A percentile compares a stretch with the other conserved stretches of the same genome.
Conservation (phyloP, 2,329 filamentous ascomycete species). For the Trichoderma koningii region DNA sequence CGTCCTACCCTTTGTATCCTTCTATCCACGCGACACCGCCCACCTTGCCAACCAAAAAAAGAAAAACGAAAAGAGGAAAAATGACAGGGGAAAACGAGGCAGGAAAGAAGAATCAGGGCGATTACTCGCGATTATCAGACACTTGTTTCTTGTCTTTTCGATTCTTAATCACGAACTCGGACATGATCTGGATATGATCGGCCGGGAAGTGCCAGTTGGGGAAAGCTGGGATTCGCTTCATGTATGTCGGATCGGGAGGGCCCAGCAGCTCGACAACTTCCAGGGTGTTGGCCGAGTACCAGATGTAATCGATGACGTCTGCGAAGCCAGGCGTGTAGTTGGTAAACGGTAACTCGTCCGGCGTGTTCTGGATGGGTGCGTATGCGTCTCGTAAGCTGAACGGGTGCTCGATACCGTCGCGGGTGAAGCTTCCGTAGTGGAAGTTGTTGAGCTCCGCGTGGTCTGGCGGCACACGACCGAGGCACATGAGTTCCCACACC, state of each 20-base stretch:
- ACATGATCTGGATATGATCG: conserved; percentile 87
- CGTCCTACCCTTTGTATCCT: conserved; percentile 26
- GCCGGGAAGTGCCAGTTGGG: conserved; percentile 94
- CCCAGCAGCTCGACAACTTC: conserved; percentile 83
- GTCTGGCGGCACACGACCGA: conserved; percentile 74
- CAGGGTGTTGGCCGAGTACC: conserved; percentile 90
- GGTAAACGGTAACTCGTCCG: conserved; percentile 85
- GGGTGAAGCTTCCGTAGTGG: conserved; percentile 91
- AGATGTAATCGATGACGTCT: conserved; percentile 94
- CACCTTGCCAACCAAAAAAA: conserved; percentile 38
- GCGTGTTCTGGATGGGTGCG: conserved; percentile 75
- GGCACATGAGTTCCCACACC: conserved; percentile 85
- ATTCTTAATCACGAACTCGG: conserved; percentile 85
- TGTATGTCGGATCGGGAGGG: conserved; percentile 81
- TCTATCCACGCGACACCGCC: conserved; percentile 37
- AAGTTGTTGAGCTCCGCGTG: conserved; percentile 79
- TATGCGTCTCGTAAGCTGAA: conserved; percentile 94
- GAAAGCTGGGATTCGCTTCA: conserved; percentile 85
- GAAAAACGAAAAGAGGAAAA: background rate
- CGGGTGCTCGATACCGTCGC: conserved; percentile 88
- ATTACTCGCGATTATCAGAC: conserved; percentile 49
- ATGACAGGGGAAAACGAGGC: background rate
- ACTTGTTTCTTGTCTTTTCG: conserved; percentile 77
- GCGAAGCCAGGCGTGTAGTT: conserved; percentile 96
- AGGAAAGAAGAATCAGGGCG: background rate